phyloP scores from a whole-genome alignment of 139 green algal genomes.

The Tetraselmis chui region DNA sequence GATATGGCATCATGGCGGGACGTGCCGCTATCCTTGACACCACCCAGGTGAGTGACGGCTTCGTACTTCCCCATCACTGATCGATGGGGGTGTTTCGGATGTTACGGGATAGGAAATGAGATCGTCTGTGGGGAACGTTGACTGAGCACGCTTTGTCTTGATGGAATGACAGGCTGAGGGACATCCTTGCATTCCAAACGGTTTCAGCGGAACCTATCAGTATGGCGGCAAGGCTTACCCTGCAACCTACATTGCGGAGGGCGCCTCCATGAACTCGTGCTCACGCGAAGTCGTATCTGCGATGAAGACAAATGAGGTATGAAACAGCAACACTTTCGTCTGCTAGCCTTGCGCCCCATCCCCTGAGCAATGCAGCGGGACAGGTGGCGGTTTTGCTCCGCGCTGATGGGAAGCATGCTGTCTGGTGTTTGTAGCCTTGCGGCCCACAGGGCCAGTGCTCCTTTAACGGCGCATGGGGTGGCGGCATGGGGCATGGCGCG shows the following conservation, averaged over 20 bases:
- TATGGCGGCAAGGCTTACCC: constrained; percentile 30
- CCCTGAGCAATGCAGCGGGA: too few relatives aligned
- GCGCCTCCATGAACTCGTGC: neutral
- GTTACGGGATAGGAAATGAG: too few relatives aligned
- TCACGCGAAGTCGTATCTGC: neutral
- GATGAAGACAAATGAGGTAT: neutral
- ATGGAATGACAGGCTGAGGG: too few relatives aligned
- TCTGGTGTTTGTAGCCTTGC: neutral
- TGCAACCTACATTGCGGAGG: neutral
- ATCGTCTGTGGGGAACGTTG: too few relatives aligned
- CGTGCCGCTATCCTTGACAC: constrained; percentile 74
- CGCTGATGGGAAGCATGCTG: too few relatives aligned
- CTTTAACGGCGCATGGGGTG: constrained; percentile 89
- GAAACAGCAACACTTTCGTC: too few relatives aligned
- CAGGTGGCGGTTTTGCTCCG: too few relatives aligned
- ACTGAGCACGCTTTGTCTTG: too few relatives aligned
- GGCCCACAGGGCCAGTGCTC: constrained; percentile 66
- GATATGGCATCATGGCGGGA: constrained; percentile 94
- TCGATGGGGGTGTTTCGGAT: neutral
- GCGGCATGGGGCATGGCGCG: constrained; percentile 29
- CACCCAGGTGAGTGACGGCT: constrained; percentile 6
- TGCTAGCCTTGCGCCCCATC: too few relatives aligned
- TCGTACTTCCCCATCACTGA: too few relatives aligned
- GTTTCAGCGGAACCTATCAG: constrained; percentile 32
- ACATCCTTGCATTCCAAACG: constrained; percentile 68